Percentiles rank a stretch among this genome's conserved stretches.
Evolutionary conservation across 306 rosid genomes (phyloP).

Genomic region (Rubus idaeus): DNA sequence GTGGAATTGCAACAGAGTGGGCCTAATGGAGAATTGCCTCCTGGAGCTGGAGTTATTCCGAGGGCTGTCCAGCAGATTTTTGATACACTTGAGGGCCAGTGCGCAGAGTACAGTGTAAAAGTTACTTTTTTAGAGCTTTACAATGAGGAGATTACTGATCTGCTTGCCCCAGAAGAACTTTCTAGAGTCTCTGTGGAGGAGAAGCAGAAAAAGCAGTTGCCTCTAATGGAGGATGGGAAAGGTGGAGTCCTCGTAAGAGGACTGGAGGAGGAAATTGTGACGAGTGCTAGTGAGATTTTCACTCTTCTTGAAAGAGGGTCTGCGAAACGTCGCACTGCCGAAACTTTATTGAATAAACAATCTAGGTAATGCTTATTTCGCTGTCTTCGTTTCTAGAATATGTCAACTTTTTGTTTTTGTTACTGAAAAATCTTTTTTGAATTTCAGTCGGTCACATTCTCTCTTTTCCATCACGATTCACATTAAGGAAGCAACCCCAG

Average conservation of each 20-base stretch:
- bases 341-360: conserved; percentile 90
- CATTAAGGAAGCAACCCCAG: conserved; percentile 95
- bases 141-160: conserved; percentile 90
- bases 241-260: conserved; percentile 98
- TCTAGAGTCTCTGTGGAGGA: conserved; percentile 69
- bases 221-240: conserved; percentile 97
- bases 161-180: conserved; percentile 91
- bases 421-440: conserved; percentile 4
- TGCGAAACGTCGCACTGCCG: conserved; percentile 92
- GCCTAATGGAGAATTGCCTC: conserved; percentile 81
- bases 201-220: conserved; percentile 85
- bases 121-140: conserved; percentile 89
- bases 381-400: background rate
- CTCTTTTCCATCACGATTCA: conserved; percentile 95
- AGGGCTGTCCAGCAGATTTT: conserved; percentile 93
- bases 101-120: conserved; percentile 90
- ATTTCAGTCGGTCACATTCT: conserved; percentile 94
- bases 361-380: conserved; percentile 56
- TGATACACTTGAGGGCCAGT: conserved; percentile 88
- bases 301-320: conserved; percentile 93
- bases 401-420: background rate
- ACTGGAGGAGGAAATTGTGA: conserved; percentile 84
- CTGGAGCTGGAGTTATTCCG: conserved; percentile 89
- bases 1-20: conserved; percentile 55
- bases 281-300: conserved; percentile 86